These are phyloP conservation scores for Calocybe gambosa DNA, from an alignment of 1,284 basidiomycete genomes.

Conservation along the genomic window DNA sequence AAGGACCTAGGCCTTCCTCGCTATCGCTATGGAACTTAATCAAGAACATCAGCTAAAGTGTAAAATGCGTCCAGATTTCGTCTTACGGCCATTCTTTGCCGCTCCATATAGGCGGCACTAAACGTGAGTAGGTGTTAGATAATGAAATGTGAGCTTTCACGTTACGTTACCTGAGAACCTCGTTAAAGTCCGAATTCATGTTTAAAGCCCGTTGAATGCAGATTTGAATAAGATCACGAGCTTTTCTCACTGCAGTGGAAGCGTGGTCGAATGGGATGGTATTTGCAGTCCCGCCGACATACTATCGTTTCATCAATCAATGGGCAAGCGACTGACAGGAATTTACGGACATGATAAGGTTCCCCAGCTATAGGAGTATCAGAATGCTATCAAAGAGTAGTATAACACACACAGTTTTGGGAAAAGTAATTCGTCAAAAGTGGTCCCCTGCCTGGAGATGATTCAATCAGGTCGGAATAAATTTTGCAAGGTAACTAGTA, in stretches of 20 bases:
- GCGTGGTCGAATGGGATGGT: constrained; percentile 59
- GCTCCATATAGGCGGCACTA: constrained; percentile 74
- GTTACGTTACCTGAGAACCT: constrained; percentile 51
- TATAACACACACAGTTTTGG: constrained; percentile 58
- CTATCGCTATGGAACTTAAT: constrained; percentile 68
- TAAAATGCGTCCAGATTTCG: constrained; percentile 1
- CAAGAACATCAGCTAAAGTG: constrained; percentile 6
- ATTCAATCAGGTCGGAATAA: neutral
- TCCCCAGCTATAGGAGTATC: constrained; percentile 47
- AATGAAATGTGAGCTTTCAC: neutral
- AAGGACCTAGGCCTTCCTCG: constrained; percentile 63
- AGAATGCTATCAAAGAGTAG: neutral
- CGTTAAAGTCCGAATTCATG: constrained; percentile 50
- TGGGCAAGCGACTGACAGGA: neutral
- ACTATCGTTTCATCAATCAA: constrained; percentile 33
- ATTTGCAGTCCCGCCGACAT: constrained; percentile 66
- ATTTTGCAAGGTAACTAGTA: neutral
- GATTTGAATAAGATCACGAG: constrained; percentile 50
- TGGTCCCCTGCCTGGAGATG: constrained; percentile 50
- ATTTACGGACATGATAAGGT: constrained; percentile 57
- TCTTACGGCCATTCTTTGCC: constrained; percentile 74
- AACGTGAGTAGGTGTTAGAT: neutral
- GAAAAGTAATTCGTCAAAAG: constrained; percentile 77
- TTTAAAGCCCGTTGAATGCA: constrained; percentile 39
- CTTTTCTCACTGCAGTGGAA: constrained; percentile 48